Percentiles rank a stretch among this genome's conserved stretches.
These are phyloP conservation scores for Phialophora chinensis DNA, from an alignment of 2,329 filamentous ascomycete species.

Conservation along the genomic window DNA sequence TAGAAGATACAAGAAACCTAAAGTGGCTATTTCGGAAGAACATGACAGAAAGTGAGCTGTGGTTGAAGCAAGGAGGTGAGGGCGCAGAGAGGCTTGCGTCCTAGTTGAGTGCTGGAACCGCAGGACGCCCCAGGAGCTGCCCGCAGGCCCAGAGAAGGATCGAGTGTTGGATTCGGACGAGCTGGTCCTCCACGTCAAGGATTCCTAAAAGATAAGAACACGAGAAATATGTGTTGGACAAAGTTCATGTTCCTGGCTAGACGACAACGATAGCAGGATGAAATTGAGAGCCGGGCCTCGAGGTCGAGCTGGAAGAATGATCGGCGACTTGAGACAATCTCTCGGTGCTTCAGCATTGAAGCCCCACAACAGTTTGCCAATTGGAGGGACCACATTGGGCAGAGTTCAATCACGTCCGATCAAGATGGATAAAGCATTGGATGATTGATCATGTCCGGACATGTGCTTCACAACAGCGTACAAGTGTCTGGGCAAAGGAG, in stretches of 20 bases:
- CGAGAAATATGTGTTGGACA: too few relatives aligned
- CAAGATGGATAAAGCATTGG: not conserved
- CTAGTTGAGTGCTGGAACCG: too few relatives aligned
- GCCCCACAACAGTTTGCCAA: not conserved
- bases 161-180: not conserved
- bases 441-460: not conserved
- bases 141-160: not conserved
- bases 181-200: too few relatives aligned
- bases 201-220: too few relatives aligned
- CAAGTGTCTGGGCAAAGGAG: not conserved
- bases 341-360: not conserved
- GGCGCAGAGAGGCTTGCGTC: too few relatives aligned
- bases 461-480: not conserved
- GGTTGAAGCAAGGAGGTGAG: not conserved
- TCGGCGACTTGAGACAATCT: not conserved
- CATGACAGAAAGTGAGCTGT: not conserved
- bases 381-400: not conserved
- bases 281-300: not conserved
- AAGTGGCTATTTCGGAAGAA: not conserved
- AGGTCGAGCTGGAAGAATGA: not conserved
- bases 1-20: conserved; percentile 5
- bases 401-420: not conserved
- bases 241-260: too few relatives aligned
- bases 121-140: not conserved
- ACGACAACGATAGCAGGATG: too few relatives aligned